Evolutionary conservation across 495 filamentous ascomycete genomes (phyloP).

Genomic region (Articulospora tetracladia): DNA sequence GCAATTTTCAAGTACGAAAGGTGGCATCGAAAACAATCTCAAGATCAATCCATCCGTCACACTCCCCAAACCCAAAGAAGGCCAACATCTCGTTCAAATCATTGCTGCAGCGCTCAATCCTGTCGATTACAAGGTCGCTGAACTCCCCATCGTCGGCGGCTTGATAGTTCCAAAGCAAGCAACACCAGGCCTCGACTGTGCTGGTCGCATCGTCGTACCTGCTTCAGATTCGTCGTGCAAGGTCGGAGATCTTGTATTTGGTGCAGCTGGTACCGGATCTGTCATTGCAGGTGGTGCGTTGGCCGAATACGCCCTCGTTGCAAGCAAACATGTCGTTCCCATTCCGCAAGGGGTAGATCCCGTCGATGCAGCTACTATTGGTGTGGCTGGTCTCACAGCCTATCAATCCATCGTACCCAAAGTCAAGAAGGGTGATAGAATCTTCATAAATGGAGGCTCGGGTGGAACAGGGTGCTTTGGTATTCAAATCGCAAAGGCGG

Average conservation of each 20-base stretch:
- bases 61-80: constrained; percentile 32
- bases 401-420: constrained; percentile 55
- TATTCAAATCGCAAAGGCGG: constrained; percentile 62
- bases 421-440: constrained; percentile 47
- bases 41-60: constrained; percentile 39
- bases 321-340: constrained; percentile 22
- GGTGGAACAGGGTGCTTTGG: constrained; percentile 59
- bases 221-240: constrained; percentile 30
- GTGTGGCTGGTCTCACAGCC: constrained; percentile 53
- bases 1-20: constrained; percentile 48
- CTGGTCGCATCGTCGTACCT: constrained; percentile 47
- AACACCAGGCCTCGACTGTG: constrained; percentile 61
- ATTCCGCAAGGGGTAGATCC: constrained; percentile 49
- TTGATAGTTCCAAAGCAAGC: constrained; percentile 43
- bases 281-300: constrained; percentile 46
- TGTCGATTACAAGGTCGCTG: constrained; percentile 65
- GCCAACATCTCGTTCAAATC: constrained; percentile 55
- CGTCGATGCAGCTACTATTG: constrained; percentile 47
- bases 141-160: constrained; percentile 41
- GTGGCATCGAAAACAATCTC: constrained; percentile 55
- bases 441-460: constrained; percentile 67
- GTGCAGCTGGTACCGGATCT: constrained; percentile 26
- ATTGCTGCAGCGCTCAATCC: constrained; percentile 58
- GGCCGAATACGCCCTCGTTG: constrained; percentile 45
- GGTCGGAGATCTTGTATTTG: constrained; percentile 55